Conservation (phyloP, 2,329 filamentous ascomycete species). For the Colletotrichum navitas region DNA sequence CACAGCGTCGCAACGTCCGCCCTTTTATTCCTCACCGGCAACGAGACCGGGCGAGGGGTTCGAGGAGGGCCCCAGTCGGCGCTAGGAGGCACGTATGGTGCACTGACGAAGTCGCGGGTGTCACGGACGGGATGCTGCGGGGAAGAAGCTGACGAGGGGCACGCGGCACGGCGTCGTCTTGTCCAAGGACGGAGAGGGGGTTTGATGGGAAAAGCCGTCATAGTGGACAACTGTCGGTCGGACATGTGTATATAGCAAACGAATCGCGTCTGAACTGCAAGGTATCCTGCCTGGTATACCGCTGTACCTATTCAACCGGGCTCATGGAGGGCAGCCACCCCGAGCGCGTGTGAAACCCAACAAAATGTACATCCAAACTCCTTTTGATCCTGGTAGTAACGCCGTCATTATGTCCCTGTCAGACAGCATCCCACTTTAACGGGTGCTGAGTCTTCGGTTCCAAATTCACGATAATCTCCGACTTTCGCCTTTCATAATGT, state of each 20-base stretch:
- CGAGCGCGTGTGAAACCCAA: background rate
- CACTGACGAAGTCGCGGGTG: too few relatives aligned
- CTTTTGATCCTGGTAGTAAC: conserved; percentile 29
- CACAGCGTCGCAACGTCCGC: background rate
- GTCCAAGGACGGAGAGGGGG: background rate
- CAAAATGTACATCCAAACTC: conserved; percentile 13
- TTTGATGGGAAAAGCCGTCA: background rate
- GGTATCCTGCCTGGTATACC: conserved; percentile 29
- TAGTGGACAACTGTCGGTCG: background rate
- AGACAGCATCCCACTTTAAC: background rate
- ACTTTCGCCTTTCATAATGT: too few relatives aligned
- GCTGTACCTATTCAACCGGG: conserved; percentile 9
- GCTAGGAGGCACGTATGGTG: background rate
- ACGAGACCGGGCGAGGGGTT: background rate
- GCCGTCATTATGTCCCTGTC: conserved; percentile 32
- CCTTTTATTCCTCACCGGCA: background rate
- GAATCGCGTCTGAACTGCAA: conserved; percentile 4
- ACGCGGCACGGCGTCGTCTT: background rate
- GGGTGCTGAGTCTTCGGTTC: background rate
- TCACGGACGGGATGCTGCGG: background rate
- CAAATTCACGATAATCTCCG: background rate
- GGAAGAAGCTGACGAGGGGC: background rate
- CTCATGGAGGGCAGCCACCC: conserved; percentile 6
- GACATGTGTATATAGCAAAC: background rate
- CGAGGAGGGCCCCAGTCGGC: background rate